Conservation (phyloP, 2,329 filamentous ascomycete genomes). For the Aspergillus ruber region DNA sequence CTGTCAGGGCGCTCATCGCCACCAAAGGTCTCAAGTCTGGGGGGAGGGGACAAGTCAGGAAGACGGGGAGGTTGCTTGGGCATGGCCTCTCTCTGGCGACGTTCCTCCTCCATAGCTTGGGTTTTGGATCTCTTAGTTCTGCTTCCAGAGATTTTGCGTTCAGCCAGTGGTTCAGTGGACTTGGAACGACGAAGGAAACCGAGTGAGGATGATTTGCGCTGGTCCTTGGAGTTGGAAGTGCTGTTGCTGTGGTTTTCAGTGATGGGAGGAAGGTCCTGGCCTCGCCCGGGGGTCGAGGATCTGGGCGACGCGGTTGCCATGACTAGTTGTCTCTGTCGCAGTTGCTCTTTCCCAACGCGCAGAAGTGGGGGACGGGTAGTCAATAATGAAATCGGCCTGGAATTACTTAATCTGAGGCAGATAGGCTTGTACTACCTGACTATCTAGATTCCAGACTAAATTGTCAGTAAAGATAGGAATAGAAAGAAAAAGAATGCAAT, state of each 20-base stretch:
- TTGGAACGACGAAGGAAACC: slow-evolving; percentile 62
- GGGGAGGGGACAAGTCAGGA: slow-evolving; percentile 41
- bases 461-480: too few species aligned
- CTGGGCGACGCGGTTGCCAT: slow-evolving; percentile 29
- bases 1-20: slow-evolving; percentile 60
- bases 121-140: slow-evolving; percentile 34
- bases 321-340: slow-evolving; percentile 10
- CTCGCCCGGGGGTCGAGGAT: slow-evolving; percentile 31
- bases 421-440: neutral
- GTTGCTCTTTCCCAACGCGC: slow-evolving; percentile 13
- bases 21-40: slow-evolving; percentile 52
- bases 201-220: slow-evolving; percentile 44
- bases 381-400: neutral
- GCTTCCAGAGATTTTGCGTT: slow-evolving; percentile 38
- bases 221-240: slow-evolving; percentile 5
- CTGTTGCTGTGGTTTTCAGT: slow-evolving; percentile 27
- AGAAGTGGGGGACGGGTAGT: neutral
- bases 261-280: slow-evolving; percentile 25
- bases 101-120: slow-evolving; percentile 44
- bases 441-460: too few species aligned
- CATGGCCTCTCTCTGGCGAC: slow-evolving; percentile 52
- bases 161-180: slow-evolving; percentile 56
- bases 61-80: slow-evolving; percentile 55
- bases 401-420: neutral
- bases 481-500: too few species aligned